A percentile compares a stretch with the other conserved stretches of the same genome.
phyloP scores from a whole-genome alignment of 192 early-diverging fungal species.

The Linnemannia hyalina region DNA sequence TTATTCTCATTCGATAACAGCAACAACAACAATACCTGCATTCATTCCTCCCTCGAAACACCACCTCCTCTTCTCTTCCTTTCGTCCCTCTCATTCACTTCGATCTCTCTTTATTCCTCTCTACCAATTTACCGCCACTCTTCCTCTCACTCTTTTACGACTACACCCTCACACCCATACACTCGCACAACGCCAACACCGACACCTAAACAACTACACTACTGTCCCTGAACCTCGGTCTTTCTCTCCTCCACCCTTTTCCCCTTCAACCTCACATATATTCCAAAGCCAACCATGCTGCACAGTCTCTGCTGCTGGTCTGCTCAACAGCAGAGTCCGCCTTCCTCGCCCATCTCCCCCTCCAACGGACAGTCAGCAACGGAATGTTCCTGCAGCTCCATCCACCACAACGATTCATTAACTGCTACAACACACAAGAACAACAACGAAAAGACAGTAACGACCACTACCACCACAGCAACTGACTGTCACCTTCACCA shows the following conservation, averaged over 20 bases:
- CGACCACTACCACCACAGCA: neutral
- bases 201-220: neutral
- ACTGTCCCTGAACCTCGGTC: neutral
- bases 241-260: neutral
- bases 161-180: neutral
- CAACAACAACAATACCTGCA: no score
- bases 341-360: slow-evolving; percentile 27
- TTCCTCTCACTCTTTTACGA: neutral
- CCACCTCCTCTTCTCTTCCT: neutral
- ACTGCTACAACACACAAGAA: no score
- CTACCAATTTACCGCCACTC: no score
- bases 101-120: slow-evolving; percentile 1
- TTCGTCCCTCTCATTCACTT: neutral
- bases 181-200: neutral
- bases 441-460: slow-evolving; percentile 13
- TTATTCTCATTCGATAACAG: no score
- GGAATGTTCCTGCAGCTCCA: slow-evolving; percentile 24
- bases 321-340: slow-evolving; percentile 40
- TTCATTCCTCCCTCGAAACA: neutral
- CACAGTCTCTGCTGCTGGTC: slow-evolving; percentile 46
- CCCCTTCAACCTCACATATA: neutral
- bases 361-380: slow-evolving; percentile 10
- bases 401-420: neutral
- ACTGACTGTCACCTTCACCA: neutral
- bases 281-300: slow-evolving; percentile 2